phyloP scores from a whole-genome alignment of 345 rosid species.

The Capsella bursapastoris region DNA sequence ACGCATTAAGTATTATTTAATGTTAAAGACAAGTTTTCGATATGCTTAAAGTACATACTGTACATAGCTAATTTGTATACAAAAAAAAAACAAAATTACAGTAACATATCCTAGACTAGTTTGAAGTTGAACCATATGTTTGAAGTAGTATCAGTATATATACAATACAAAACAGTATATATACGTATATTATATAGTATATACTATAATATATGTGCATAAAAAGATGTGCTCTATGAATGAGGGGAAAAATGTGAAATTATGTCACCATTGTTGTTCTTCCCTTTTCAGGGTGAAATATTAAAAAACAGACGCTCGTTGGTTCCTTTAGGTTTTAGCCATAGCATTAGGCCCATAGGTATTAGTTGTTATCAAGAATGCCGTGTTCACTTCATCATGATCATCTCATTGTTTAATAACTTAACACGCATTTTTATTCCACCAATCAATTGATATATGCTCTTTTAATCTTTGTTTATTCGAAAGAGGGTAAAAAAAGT shows the following conservation, averaged over 20 bases:
- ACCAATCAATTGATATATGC: neutral
- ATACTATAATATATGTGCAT: neutral
- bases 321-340: conserved; percentile 21
- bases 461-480: neutral
- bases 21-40: too few relatives aligned
- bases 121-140: neutral
- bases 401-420: conserved; percentile 29
- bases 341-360: conserved; percentile 15
- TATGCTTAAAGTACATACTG: too few relatives aligned
- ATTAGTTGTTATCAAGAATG: conserved; percentile 30
- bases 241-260: neutral
- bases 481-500: neutral
- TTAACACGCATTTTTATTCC: conserved; percentile 21
- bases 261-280: conserved; percentile 20
- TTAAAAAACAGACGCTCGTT: conserved; percentile 10
- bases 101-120: neutral
- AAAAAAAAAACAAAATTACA: too few relatives aligned
- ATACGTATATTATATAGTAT: neutral
- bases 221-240: neutral
- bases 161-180: neutral
- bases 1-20: neutral
- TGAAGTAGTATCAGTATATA: neutral
- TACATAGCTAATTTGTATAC: neutral
- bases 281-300: neutral
- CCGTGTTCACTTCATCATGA: conserved; percentile 34